Evolutionary conservation across 768 basidiomycete species (phyloP), one percentile per base, ranked within the genome.

Genomic region (Tricholoma terreum): DNA sequence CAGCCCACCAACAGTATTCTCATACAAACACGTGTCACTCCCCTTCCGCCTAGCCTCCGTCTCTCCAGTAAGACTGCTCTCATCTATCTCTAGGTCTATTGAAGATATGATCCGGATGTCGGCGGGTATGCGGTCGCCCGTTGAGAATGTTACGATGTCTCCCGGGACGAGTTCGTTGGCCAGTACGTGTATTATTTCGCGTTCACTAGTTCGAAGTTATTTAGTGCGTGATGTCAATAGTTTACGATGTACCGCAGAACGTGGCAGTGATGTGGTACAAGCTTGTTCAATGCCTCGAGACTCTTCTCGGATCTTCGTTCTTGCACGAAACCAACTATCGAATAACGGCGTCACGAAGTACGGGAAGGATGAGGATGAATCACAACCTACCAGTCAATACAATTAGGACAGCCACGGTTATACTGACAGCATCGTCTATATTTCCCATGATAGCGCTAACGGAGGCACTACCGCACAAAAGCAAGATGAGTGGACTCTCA

Each of bases 151-250:
- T 57, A 98, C 86, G 50, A 98, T 80, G 68, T 98, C 95, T 30
- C 95, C 95, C 0, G 95, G 95, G 4, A 98, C 91, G n/a, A 98
- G 86, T 67, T 96, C 92, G 71, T 98, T 98, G 0, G 94, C 96
- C 31, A 98, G 85, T n/a, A 92, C 74, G 61, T 92, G 92, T 36
- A 84, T 71, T 11, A 84, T 83, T 63, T 84, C 80, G 27, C 83
- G 83, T 72, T 87, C 88, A 12, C 75, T 77, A 59, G 46, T 27
- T 40, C 46, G n/a, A 14, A 61, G 71, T 80, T 71, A 27, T 27
- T 27, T 27, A 27, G 6, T 6, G 24, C 3, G 17, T n/a, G 1
- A 27, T 15, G 14, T 46, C 5, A 15, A 58, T 71, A 19, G 58
- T 77, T 73, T 50, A 17, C 48, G 55, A 63, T 69, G 33, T 46